Conservation (phyloP, 495 filamentous ascomycete species). For the Coniosporium apollinis region DNA sequence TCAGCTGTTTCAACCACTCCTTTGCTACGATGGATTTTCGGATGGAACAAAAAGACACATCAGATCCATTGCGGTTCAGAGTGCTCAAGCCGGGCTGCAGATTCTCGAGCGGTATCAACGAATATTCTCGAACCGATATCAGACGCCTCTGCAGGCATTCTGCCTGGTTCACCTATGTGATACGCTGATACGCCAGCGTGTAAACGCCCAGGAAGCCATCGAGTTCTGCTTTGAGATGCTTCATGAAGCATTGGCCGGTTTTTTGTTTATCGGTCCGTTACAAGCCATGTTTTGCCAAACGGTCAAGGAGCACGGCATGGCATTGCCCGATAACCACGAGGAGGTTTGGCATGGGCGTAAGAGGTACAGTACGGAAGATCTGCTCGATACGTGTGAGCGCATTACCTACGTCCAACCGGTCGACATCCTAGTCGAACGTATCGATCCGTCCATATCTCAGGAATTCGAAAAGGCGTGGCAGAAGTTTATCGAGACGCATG, state of each 20-base stretch:
- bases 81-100: constrained; percentile 1
- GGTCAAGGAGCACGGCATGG: constrained; percentile 2
- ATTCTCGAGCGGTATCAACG: constrained; percentile 9
- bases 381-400: constrained; percentile 6
- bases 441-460: constrained; percentile 2
- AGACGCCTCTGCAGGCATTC: constrained; percentile 22
- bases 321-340: constrained; percentile 1
- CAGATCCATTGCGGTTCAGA: not conserved
- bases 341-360: constrained; percentile 3
- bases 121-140: constrained; percentile 17
- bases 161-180: constrained; percentile 21
- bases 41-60: not conserved
- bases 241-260: constrained; percentile 11
- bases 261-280: constrained; percentile 19
- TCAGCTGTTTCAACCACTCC: constrained; percentile 8
- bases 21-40: constrained; percentile 1
- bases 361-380: constrained; percentile 4
- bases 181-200: constrained; percentile 14
- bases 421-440: constrained; percentile 3
- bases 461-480: constrained; percentile 3
- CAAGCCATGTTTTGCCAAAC: constrained; percentile 20
- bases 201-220: constrained; percentile 10
- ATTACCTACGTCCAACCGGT: constrained; percentile 5
- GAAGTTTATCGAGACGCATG: constrained; percentile 4
- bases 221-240: constrained; percentile 18